Percentiles rank a stretch among this genome's conserved stretches.
phyloP scores from a whole-genome alignment of 23 red algal species.

The Agarophyton chilense region DNA sequence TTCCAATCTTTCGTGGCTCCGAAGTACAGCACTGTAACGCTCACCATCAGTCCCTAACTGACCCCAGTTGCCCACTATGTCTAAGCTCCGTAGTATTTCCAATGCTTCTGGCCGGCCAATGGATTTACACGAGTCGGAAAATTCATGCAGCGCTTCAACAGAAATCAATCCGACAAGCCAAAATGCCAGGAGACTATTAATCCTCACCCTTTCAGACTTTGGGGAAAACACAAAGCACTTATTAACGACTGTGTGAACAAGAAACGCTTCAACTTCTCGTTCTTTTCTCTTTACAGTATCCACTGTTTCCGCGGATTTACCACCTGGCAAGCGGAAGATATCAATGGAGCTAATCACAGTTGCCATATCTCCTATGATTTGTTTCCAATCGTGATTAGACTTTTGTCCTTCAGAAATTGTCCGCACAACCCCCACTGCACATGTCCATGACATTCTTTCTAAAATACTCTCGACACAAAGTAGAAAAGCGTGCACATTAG shows the following conservation, averaged over 20 bases:
- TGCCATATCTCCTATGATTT: background rate
- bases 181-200: conserved; percentile 12
- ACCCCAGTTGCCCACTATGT: background rate
- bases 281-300: background rate
- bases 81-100: background rate
- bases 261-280: background rate
- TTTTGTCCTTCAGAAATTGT: background rate
- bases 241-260: background rate
- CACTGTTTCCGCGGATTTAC: background rate
- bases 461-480: conserved; percentile 5
- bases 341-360: background rate
- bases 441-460: background rate
- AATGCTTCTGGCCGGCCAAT: background rate
- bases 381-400: background rate
- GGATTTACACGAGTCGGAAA: background rate
- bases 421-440: background rate
- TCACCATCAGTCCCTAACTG: background rate
- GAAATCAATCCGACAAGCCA: background rate
- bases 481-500: background rate
- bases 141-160: background rate
- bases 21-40: background rate
- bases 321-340: conserved; percentile 3
- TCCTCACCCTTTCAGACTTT: background rate
- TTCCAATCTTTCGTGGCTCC: background rate
- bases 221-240: background rate